Base-by-base conservation (phyloP, 768 basidiomycete species). In the Russula olivacea region DNA sequence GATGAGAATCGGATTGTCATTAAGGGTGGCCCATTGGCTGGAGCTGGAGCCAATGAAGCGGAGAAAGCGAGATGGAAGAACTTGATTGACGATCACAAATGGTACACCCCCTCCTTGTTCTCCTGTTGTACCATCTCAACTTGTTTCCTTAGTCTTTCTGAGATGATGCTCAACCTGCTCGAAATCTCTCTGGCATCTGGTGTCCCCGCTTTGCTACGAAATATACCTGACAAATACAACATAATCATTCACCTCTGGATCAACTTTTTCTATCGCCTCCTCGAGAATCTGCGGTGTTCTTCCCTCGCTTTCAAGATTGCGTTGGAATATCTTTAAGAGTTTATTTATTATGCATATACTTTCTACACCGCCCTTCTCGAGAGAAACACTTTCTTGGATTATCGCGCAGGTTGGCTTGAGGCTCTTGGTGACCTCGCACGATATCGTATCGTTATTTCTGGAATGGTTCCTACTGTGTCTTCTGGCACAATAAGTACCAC, bases 351-450 rank as follows among this genome's bases (percentile, higher is more conserved):
- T 68, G 90, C 96, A 0, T 99, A 98, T 75, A 86, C 86, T 0
- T 96, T 95, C 70, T 98, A 98, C 76, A 88, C 93, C 0, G 85
- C 87, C 45, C 81, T 98, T 2, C 78, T 94, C 55, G 96, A 98
- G 70, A 89, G 97, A 71, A 84, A n/a, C n/a, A n/a, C n/a, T n/a
- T n/a, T n/a, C 50, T 75, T 72, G 2, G 72, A 76, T 8, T 97
- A 93, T 78, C 85, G 87, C 61, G 78, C 83, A 2, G 86, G 87
- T 19, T 99, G 97, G 96, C 83, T 98, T 55, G 97, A 99, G 73
- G 93, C 95, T 4, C 85, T 99, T 17, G 97, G 97, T 25, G 97
- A 99, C 74, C 81, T 99, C 32, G 93, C 97, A 0, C 81, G 95
- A 40, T 98, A 98, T 73, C 83, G 4, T 28, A 28, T 28, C 28